Base-by-base conservation (phyloP, 1,284 basidiomycete species). In the Retiboletus flavoniger region DNA sequence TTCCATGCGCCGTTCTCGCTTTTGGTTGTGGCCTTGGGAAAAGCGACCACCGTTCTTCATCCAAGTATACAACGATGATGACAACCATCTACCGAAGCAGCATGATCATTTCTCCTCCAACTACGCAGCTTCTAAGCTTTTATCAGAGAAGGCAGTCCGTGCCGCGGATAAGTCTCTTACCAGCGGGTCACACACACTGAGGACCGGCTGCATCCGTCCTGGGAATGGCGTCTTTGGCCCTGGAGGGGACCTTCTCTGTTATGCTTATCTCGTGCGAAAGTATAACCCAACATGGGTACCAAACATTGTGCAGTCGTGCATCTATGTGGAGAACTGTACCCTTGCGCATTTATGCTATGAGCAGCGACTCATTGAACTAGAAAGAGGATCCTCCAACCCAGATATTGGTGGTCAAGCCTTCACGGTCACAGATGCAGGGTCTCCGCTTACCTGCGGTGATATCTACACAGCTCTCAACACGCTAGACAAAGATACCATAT, bases 151-250 rank as follows among this genome's bases (percentile, higher is more conserved):
- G 19, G 62, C 77, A n/a, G 83, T 89, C 3, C 73, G 82, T n/a
- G 71, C 65, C 0, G 81, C 83, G 0, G 79, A 88, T 56, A 72
- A 71, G 29, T 69, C 76, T 7, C 56, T 66, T 1, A 73, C 78
- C 1, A 73, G 63, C 13, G 52, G 32, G 6, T 65, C 53, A 9
- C 55, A 67, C 26, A 63, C 74, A 9, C 64, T 91, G 32, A 76
- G 82, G 45, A 90, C 87, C 7, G 88, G 88, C 0, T 84, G 80
- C 58, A 74, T 91, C 38, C 80, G 89, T 14, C 88, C 89, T 3
- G 87, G 87, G 0, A 90, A 90, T 59, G 87, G 85, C 0, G 71
- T 89, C 1, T 90, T 81, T 65, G 88, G 87, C 2, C 82, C 87
- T 2, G 81, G 87, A 24, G 88, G 88, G 3, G 88, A 90, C 65